Base-by-base conservation (phyloP, 2,329 filamentous ascomycete species). In the Calonectria naviculata region DNA sequence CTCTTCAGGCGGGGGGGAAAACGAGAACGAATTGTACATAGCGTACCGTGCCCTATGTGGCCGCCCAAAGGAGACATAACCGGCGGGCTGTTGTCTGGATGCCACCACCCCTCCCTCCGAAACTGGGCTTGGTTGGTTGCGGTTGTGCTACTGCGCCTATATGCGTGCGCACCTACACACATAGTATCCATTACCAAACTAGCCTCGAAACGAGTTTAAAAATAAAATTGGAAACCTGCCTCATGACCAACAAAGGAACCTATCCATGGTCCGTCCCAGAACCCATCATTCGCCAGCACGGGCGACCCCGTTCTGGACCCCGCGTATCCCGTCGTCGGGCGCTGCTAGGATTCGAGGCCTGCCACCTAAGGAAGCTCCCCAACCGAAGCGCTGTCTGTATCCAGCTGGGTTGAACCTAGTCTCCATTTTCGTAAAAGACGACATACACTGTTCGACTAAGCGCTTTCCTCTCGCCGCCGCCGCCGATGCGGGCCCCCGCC, bases 31-130 rank as follows among this genome's bases (percentile, higher is more conserved):
- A 24, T 46, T 10, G 42, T 24, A n/a, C 42, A 46, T 24, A 46
- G 42, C 24, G 24, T 46, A 46, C n/a, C 42, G 42, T 38, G 28
- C 52, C 34, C 12, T 54, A 47, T 44, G 29, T 65, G 38, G 68
- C 36, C 56, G 24, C 71, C 77, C 24, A 70, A 77, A 71, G 70
- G 52, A 68, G 74, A 58, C 67, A 74, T 74, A 65, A 65, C 71
- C 74, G 72, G 73, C 71, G 71, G 74, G 64, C 41, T 41, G 36
- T 44, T n/a, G 4, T 52, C 29, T 29, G 21, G 61, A 56, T 64
- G 38, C 47, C 66, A 68, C 66, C 66, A 61, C 54, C 34, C 65
- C 28, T n/a, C 21, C 8, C 19, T 52, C 26, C 29, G 13, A 31
- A 58, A 36, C 36, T 60, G 21, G 19, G 47, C 13, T 21, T 60